Conservation (phyloP, 2,329 filamentous ascomycete genomes). For the Fusarium sp. region DNA sequence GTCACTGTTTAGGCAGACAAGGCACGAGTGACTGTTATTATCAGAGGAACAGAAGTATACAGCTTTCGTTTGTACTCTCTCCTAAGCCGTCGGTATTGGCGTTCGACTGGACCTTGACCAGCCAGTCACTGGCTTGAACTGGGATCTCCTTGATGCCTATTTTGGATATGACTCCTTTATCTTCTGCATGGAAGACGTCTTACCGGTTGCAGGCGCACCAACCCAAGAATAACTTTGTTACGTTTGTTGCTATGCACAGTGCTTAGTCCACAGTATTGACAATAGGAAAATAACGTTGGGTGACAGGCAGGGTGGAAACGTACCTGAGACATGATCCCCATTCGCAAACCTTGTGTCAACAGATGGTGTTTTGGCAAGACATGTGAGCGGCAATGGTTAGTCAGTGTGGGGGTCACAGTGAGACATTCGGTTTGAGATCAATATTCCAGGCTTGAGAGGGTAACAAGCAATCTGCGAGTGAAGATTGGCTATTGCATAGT, state of each 20-base stretch:
- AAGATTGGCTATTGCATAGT: not conserved
- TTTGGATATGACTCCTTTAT: slow-evolving; percentile 32
- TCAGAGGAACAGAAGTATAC: not conserved
- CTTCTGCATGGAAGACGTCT: not conserved
- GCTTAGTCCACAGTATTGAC: not conserved
- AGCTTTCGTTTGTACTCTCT: slow-evolving; percentile 15
- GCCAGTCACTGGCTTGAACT: slow-evolving; percentile 16
- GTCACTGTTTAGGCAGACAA: slow-evolving; percentile 28
- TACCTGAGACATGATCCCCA: slow-evolving; percentile 39
- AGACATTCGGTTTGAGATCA: slow-evolving; percentile 17
- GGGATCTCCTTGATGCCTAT: slow-evolving; percentile 29
- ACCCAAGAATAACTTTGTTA: slow-evolving; percentile 19
- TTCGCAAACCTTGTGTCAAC: slow-evolving; percentile 16
- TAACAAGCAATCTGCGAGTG: not conserved
- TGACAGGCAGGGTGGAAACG: slow-evolving; percentile 10
- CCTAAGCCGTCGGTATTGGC: slow-evolving; percentile 2
- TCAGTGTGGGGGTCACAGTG: slow-evolving; percentile 28
- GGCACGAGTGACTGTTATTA: not conserved
- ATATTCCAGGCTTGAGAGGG: not conserved
- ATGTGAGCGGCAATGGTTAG: slow-evolving; percentile 36
- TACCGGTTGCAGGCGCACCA: slow-evolving; percentile 11
- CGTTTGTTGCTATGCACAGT: slow-evolving; percentile 21
- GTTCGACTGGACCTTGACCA: slow-evolving; percentile 3
- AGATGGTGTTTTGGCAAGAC: slow-evolving; percentile 33
- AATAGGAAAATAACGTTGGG: not conserved